A percentile compares a stretch with the other conserved stretches of the same genome.
phyloP scores from a whole-genome alignment of 148 eudicot genomes.

The Heliamphora exappendiculata region DNA sequence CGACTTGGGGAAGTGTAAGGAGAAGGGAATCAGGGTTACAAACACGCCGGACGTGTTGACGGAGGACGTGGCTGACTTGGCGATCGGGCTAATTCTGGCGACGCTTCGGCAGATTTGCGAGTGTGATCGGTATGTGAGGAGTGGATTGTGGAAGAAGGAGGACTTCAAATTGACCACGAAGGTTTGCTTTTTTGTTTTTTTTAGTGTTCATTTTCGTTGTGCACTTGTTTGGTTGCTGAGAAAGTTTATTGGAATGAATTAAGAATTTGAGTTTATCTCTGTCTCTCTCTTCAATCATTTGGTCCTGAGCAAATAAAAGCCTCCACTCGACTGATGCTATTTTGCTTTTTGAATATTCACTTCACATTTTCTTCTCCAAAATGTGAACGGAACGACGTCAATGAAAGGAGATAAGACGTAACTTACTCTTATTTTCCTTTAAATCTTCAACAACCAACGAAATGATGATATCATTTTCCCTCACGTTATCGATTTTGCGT shows the following conservation, averaged over 20 bases:
- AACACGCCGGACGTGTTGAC: conserved; percentile 88
- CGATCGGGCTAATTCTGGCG: conserved; percentile 62
- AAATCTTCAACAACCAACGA: not conserved
- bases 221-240: conserved; percentile 1
- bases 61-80: conserved; percentile 85
- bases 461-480: not conserved
- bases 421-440: not conserved
- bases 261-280: too few species aligned
- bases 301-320: too few species aligned
- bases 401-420: not conserved
- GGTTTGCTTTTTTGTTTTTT: conserved; percentile 26
- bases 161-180: conserved; percentile 70
- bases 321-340: not conserved
- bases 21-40: conserved; percentile 65
- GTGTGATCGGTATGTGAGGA: conserved; percentile 68
- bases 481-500: not conserved
- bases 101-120: conserved; percentile 52
- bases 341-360: not conserved
- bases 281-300: too few species aligned
- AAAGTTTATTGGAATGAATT: too few species aligned
- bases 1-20: conserved; percentile 62
- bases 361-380: not conserved
- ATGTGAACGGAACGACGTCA: not conserved
- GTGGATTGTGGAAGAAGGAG: conserved; percentile 75
- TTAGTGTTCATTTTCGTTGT: not conserved